A percentile compares a stretch with the other conserved stretches of the same genome.
phyloP scores from a whole-genome alignment of 495 filamentous ascomycete genomes.

The Hypoxylon fragiforme region DNA sequence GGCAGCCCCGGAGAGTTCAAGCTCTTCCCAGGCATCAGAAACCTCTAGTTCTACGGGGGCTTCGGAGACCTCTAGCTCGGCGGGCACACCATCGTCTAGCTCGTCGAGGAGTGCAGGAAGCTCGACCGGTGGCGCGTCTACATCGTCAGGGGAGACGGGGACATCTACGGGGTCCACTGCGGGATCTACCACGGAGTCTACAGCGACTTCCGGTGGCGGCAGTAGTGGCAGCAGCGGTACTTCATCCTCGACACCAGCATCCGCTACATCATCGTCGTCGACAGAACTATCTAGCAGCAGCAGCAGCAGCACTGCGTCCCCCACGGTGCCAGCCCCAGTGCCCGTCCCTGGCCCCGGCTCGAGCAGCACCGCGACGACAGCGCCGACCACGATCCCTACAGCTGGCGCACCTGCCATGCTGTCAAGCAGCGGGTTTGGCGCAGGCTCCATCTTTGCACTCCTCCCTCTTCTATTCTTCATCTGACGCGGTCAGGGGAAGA shows the following conservation, averaged over 20 bases:
- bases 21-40: no score
- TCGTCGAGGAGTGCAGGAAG: no score
- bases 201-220: neutral
- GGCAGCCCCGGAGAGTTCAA: neutral
- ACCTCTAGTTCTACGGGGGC: slow-evolving; percentile 8
- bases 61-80: no score
- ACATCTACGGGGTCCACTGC: no score
- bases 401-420: slow-evolving; percentile 6
- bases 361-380: slow-evolving; percentile 11
- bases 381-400: slow-evolving; percentile 16
- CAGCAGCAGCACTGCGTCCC: slow-evolving; percentile 1
- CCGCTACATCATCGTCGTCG: slow-evolving; percentile 2
- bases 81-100: neutral
- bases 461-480: slow-evolving; percentile 14
- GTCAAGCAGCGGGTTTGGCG: slow-evolving; percentile 2
- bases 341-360: no score
- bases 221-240: slow-evolving; percentile 5
- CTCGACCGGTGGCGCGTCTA: no score
- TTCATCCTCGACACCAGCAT: slow-evolving; percentile 6
- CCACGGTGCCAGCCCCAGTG: slow-evolving; percentile 14
- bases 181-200: neutral
- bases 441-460: slow-evolving; percentile 12
- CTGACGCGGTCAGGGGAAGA: no score
- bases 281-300: no score
- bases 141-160: no score